Evolutionary conservation across 352 stramenopile genomes (phyloP), one percentile per base, ranked within the genome.

Genomic region (Discostella stelligera): DNA sequence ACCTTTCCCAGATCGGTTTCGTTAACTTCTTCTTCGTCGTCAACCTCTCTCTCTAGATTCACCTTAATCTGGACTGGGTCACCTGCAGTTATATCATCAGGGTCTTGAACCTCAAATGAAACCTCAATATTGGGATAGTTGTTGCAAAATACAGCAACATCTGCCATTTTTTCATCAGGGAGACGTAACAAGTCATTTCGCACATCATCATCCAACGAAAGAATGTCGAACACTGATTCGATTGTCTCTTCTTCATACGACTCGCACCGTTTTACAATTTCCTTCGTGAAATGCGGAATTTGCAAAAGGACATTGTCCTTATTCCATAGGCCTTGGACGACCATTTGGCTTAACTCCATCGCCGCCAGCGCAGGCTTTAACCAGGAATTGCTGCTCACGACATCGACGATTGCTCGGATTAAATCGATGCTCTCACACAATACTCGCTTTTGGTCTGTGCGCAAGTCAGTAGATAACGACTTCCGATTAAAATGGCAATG

Each of bases 71-170:
- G 87, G 23, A 99, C 95, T 25, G 93, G 84, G 37, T 98, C 96
- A 23, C 95, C 94, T 21, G 92, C 93, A 4, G 91, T 92, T 21
- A 99, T 80, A 65, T 97, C 91, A 81, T 98, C 95, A 32, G 91
- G 72, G 74, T 98, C 95, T 48, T 95, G 75, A 21, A 99, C 90
- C 74, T 95, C 90, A 54, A 96, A 97, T 61, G 93, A 83, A 50
- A 99, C 92, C 46, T 98, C 98, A 66, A 99, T 94, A 71, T 98
- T 97, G 11, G 98, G 98, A 87, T 98, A 99, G 61, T 94, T 91
- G 82, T 99, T 99, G 88, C 97, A 99, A 88, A 99, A 99, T 61
- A 95, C 94, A 8, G 97, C 97, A n/a, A 99, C 94, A 37, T 98
- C 94, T 37, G 94, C 97, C 93, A 99, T 97, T 71, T 94, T 91